These are phyloP conservation scores for Blastobotrys proliferans DNA, from an alignment of 1,139 yeast genomes.

Conservation along the genomic window DNA sequence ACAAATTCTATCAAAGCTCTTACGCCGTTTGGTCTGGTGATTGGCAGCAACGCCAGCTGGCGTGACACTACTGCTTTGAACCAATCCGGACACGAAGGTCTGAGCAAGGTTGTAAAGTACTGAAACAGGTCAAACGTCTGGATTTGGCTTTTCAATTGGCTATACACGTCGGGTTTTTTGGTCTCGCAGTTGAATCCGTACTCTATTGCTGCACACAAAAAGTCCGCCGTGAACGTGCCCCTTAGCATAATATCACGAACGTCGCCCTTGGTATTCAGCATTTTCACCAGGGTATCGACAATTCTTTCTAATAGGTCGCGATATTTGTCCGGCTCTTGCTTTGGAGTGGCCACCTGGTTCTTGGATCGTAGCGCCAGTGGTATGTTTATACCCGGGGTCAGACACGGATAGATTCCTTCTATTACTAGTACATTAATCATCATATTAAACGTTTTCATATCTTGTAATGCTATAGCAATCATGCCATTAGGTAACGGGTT, in stretches of 20 bases:
- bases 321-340: slow-evolving; percentile 1
- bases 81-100: slow-evolving; percentile 31
- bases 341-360: slow-evolving; percentile 11
- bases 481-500: slow-evolving; percentile 32
- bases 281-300: slow-evolving; percentile 50
- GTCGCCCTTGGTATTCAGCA: slow-evolving; percentile 64
- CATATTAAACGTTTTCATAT: slow-evolving; percentile 67
- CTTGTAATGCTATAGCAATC: slow-evolving; percentile 75
- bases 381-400: slow-evolving; percentile 56
- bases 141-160: slow-evolving; percentile 21
- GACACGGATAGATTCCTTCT: slow-evolving; percentile 65
- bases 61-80: slow-evolving; percentile 36
- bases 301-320: slow-evolving; percentile 2
- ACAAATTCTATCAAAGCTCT: slow-evolving; percentile 69
- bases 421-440: slow-evolving; percentile 60
- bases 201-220: slow-evolving; percentile 53
- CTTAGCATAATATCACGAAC: slow-evolving; percentile 34
- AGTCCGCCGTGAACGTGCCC: slow-evolving; percentile 56
- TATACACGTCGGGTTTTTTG: not conserved
- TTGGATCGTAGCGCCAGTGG: slow-evolving; percentile 56
- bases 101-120: slow-evolving; percentile 28
- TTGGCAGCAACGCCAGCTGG: slow-evolving; percentile 51
- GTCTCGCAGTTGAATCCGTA: slow-evolving; percentile 35
- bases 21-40: slow-evolving; percentile 63
- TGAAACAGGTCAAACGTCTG: slow-evolving; percentile 34